phyloP scores from a whole-genome alignment of 495 filamentous ascomycete species.

The Penicillium argentinense region DNA sequence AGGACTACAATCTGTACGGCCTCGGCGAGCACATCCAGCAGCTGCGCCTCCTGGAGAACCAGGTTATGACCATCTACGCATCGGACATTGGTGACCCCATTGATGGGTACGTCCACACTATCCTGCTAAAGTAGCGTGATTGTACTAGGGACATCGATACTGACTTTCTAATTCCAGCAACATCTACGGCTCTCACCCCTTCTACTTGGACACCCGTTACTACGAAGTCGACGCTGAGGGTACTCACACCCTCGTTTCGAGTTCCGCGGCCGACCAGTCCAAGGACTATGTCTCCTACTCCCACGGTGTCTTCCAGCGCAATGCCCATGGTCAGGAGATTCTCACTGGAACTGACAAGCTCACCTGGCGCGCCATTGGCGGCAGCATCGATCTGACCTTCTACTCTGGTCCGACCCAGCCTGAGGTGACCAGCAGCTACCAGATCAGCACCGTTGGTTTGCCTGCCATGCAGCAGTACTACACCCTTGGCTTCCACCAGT shows the following conservation, averaged over 20 bases:
- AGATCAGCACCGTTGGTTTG: conserved; percentile 53
- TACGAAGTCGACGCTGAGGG: conserved; percentile 57
- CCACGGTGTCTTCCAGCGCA: conserved; percentile 62
- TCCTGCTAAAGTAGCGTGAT: too few relatives aligned
- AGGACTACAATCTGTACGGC: conserved; percentile 64
- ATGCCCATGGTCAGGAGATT: conserved; percentile 75
- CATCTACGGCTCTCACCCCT: conserved; percentile 60
- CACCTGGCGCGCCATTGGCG: conserved; percentile 72
- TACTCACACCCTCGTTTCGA: conserved; percentile 51
- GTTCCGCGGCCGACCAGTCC: conserved; percentile 51
- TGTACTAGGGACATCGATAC: too few relatives aligned
- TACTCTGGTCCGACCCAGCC: conserved; percentile 57
- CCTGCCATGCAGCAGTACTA: conserved; percentile 66
- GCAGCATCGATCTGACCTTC: conserved; percentile 63
- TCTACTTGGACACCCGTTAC: conserved; percentile 66
- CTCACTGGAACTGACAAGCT: conserved; percentile 63
- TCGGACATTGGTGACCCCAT: conserved; percentile 67
- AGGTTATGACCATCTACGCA: conserved; percentile 66
- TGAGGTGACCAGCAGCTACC: conserved; percentile 59
- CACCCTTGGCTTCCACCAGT: conserved; percentile 64
- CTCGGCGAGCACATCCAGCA: conserved; percentile 61
- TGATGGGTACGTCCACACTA: conserved; percentile 39
- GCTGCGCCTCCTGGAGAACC: conserved; percentile 58
- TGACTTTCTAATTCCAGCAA: conserved; percentile 36
- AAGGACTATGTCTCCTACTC: conserved; percentile 59